Evolutionary conservation across 768 basidiomycete species (phyloP).

Genomic region (Trametes gibbosa): DNA sequence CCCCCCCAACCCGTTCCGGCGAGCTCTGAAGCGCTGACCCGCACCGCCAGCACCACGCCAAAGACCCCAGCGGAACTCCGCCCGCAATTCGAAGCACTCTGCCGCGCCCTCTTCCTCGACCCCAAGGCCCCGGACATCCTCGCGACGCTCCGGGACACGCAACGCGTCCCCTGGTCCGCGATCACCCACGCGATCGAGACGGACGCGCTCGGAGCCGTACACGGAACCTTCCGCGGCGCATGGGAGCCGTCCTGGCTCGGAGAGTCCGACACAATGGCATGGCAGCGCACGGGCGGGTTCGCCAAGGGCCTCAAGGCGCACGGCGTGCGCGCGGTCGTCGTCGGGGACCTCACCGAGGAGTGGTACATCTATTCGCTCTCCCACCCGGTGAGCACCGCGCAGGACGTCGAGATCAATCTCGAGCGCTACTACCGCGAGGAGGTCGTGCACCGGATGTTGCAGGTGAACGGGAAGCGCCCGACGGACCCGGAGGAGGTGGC

Average conservation of each 20-base stretch:
- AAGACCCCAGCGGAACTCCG: constrained; percentile 58
- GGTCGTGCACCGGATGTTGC: constrained; percentile 45
- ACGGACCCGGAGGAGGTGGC: constrained; percentile 43
- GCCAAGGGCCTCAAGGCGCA: constrained; percentile 51
- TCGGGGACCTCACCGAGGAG: constrained; percentile 73
- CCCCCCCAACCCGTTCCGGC: neutral
- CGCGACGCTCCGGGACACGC: constrained; percentile 47
- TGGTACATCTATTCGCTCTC: constrained; percentile 78
- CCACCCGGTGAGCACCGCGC: constrained; percentile 48
- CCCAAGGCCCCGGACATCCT: constrained; percentile 49
- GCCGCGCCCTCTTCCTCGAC: constrained; percentile 52
- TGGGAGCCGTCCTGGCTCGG: constrained; percentile 60
- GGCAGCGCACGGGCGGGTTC: constrained; percentile 63
- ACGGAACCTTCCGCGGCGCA: constrained; percentile 69
- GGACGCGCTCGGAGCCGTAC: constrained; percentile 46
- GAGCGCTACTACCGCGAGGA: constrained; percentile 56
- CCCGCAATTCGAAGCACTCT: constrained; percentile 64
- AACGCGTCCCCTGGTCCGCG: constrained; percentile 43
- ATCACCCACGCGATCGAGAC: constrained; percentile 61
- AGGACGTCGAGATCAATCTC: constrained; percentile 57
- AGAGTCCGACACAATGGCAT: constrained; percentile 55
- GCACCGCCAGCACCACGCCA: constrained; percentile 40
- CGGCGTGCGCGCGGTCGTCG: constrained; percentile 57
- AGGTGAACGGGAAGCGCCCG: constrained; percentile 39
- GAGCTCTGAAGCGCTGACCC: neutral